These are phyloP conservation scores for Toxicodendron radicans DNA, from an alignment of 345 rosid species.

Conservation along the genomic window DNA sequence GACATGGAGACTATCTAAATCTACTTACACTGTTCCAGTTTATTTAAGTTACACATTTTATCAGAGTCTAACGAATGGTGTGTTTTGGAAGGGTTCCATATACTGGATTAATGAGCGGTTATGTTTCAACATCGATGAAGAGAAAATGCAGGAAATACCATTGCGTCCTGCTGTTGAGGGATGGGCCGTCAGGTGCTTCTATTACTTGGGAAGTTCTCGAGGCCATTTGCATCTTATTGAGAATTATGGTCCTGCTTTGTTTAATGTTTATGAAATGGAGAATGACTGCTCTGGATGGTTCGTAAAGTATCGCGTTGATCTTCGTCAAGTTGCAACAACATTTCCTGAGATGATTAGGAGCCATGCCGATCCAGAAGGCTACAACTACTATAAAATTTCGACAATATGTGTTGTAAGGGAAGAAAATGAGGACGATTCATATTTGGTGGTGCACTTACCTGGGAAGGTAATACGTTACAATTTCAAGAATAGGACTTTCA, in stretches of 20 bases:
- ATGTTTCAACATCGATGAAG: too few species aligned
- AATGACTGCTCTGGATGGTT: slow-evolving; percentile 32
- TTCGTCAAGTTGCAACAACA: slow-evolving; percentile 24
- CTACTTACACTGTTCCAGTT: too few species aligned
- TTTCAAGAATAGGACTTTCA: slow-evolving; percentile 25
- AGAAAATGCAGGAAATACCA: too few species aligned
- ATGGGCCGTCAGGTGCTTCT: background rate
- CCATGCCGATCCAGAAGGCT: background rate
- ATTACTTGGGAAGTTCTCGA: slow-evolving; percentile 28
- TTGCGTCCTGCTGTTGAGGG: too few species aligned
- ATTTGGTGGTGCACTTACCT: slow-evolving; percentile 34
- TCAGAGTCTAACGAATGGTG: too few species aligned
- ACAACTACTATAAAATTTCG: too few species aligned
- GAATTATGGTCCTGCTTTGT: slow-evolving; percentile 13
- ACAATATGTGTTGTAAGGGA: slow-evolving; percentile 16
- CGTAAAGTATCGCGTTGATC: slow-evolving; percentile 34
- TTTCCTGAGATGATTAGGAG: slow-evolving; percentile 34
- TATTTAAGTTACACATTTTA: too few species aligned
- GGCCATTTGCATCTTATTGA: slow-evolving; percentile 31
- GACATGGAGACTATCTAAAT: too few species aligned
- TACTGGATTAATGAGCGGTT: too few species aligned
- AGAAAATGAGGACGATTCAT: slow-evolving; percentile 32
- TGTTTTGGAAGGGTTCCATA: too few species aligned
- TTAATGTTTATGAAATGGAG: slow-evolving; percentile 40
- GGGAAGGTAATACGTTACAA: slow-evolving; percentile 23